Conservation (phyloP, 192 early-diverging fungal species). For the Rhizoclosmatium globosum region DNA sequence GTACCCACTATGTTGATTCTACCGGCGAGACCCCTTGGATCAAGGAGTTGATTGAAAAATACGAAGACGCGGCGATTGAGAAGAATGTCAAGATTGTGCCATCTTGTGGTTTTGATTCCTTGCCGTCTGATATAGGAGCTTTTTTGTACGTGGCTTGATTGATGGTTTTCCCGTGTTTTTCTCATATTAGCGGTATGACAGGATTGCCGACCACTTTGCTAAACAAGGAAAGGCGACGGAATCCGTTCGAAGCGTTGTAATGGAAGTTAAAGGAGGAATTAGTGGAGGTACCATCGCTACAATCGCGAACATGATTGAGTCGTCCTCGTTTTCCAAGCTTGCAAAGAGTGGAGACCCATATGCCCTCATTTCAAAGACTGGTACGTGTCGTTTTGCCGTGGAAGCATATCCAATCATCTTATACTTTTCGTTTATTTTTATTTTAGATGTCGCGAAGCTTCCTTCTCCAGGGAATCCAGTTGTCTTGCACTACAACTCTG, state of each 20-base stretch:
- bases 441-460: background rate
- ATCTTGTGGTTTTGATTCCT: slow-evolving; percentile 89
- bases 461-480: background rate
- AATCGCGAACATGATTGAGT: slow-evolving; percentile 36
- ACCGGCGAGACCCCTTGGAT: slow-evolving; percentile 84
- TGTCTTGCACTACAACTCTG: slow-evolving; percentile 58
- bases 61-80: slow-evolving; percentile 70
- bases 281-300: slow-evolving; percentile 76
- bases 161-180: background rate
- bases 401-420: slow-evolving; percentile 24
- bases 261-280: slow-evolving; percentile 56
- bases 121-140: slow-evolving; percentile 87
- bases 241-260: slow-evolving; percentile 32
- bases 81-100: slow-evolving; percentile 80
- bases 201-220: slow-evolving; percentile 54
- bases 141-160: slow-evolving; percentile 61
- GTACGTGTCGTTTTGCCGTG: background rate
- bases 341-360: slow-evolving; percentile 42
- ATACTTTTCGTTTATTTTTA: background rate
- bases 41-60: slow-evolving; percentile 68
- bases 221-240: slow-evolving; percentile 42
- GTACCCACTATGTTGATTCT: slow-evolving; percentile 89
- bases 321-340: slow-evolving; percentile 35
- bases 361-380: slow-evolving; percentile 36
- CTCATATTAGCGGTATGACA: background rate